phyloP scores from a whole-genome alignment of 176 grass and related monocot species.

The Carex kokanica region DNA sequence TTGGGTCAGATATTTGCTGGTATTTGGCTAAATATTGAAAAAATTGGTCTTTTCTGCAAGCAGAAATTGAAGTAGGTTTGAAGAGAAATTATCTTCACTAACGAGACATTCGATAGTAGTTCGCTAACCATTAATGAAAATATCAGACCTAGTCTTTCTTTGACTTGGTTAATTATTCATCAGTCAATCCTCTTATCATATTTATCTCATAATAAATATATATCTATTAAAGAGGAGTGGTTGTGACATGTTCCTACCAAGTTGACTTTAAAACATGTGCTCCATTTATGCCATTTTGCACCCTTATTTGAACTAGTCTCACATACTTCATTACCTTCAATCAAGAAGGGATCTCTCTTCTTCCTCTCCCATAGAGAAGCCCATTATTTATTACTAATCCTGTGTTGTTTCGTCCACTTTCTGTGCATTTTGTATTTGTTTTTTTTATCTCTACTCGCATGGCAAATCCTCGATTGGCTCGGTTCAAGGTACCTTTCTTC shows the following conservation, averaged over 20 bases:
- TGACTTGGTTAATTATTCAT: background rate
- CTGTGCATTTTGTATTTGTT: background rate
- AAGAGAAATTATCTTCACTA: background rate
- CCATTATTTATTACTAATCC: background rate
- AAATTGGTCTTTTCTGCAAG: background rate
- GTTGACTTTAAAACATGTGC: slow-evolving; percentile 17
- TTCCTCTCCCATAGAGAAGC: slow-evolving; percentile 8
- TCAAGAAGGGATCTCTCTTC: background rate
- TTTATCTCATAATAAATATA: background rate
- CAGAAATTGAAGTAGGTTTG: background rate
- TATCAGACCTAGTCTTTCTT: background rate
- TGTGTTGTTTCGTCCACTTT: background rate
- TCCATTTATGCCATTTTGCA: background rate
- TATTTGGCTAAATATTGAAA: background rate
- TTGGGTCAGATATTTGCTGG: background rate
- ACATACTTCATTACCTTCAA: background rate
- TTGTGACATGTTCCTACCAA: slow-evolving; percentile 19
- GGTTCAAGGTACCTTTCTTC: slow-evolving; percentile 13
- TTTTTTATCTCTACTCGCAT: background rate
- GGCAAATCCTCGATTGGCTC: slow-evolving; percentile 14
- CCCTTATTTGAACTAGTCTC: background rate
- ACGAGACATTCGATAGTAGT: background rate
- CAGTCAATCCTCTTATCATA: background rate
- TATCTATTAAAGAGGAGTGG: slow-evolving; percentile 6
- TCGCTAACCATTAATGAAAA: background rate